These are phyloP conservation scores for Pseudocercospora macadamiae DNA, from an alignment of 2,329 filamentous ascomycete species.

Conservation along the genomic window DNA sequence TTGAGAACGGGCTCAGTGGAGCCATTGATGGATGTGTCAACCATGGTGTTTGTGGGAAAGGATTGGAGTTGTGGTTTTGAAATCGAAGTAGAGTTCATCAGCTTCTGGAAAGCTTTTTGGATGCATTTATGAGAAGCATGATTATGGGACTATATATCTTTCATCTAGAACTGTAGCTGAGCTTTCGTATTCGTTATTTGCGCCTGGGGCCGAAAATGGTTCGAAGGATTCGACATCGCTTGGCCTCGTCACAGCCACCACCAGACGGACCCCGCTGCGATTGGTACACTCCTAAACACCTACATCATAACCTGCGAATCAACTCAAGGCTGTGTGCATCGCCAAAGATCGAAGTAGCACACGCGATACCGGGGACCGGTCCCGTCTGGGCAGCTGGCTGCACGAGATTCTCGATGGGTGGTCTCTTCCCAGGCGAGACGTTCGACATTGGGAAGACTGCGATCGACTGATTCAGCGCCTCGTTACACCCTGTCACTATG, in stretches of 20 bases:
- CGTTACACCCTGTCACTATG: too few species aligned
- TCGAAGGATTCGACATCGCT: background rate
- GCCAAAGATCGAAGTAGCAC: too few species aligned
- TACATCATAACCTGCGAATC: too few species aligned
- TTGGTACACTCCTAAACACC: too few species aligned
- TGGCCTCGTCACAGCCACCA: background rate
- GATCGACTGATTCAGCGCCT: too few species aligned
- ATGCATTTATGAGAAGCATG: too few species aligned
- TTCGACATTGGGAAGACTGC: too few species aligned
- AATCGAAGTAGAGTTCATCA: background rate
- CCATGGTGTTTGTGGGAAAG: background rate
- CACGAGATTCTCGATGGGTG: too few species aligned
- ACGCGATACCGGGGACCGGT: too few species aligned
- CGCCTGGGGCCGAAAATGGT: background rate
- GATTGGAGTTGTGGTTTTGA: background rate
- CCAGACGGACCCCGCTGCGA: background rate
- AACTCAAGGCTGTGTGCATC: too few species aligned
- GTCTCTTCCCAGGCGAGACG: too few species aligned
- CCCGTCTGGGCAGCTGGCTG: too few species aligned
- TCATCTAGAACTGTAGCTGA: background rate
- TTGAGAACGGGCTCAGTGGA: conserved; percentile 5
- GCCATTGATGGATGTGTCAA: background rate
- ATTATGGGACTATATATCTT: background rate
- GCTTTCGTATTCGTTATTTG: conserved; percentile 6
- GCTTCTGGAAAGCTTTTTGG: background rate